Evolutionary conservation across 2,329 filamentous ascomycete genomes (phyloP), one percentile per base, ranked within the genome.

Genomic region (Paraphaeosphaeria minitans): DNA sequence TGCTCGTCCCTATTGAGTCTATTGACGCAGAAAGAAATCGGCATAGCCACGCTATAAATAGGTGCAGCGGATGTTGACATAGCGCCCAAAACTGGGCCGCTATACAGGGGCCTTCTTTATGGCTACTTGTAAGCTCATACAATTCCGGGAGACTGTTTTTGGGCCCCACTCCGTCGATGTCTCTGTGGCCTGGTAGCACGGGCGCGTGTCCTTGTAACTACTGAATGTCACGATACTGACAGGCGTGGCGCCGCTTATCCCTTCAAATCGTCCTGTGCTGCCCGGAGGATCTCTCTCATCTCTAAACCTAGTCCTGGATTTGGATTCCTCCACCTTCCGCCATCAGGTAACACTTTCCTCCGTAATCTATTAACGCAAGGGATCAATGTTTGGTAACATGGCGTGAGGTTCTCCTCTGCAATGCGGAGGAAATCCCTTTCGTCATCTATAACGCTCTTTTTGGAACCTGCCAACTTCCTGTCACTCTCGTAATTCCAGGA

Each of bases 351-450:
- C 6, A 79, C 69, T 2, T 56, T 63, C 45, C 61, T 72, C 53
- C 77, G 69, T 53, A 82, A 62, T 59, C 59, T 67, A 56, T 79
- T 80, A 9, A 81, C 66, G 66, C 66, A 79, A 57, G 71, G 71
- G 21, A 77, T 66, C 24, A 81, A 66, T 31, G 75, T 64, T 55
- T 73, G 49, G 60, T 78, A 80, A 53, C 78, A 77, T 29, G 56
- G 10, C 5, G 74, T 79, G 78, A 60, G 80, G 39, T 70, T 54
- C 8, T 72, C 60, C 12, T 61, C 56, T 19, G 65, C 47, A 31
- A 14, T 64, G 29, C 56, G 69, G 47, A 72, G 54, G 60, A 80
- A 45, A 35, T 35, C 31, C 31, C 31, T 35, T 35, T 45, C 42
- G n/a, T 45, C 42, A 45, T 8, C 12, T 45, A 45, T 22, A 21